These are phyloP conservation scores for Penicillium frequentans DNA, from an alignment of 2,329 filamentous ascomycete species.

Conservation along the genomic window DNA sequence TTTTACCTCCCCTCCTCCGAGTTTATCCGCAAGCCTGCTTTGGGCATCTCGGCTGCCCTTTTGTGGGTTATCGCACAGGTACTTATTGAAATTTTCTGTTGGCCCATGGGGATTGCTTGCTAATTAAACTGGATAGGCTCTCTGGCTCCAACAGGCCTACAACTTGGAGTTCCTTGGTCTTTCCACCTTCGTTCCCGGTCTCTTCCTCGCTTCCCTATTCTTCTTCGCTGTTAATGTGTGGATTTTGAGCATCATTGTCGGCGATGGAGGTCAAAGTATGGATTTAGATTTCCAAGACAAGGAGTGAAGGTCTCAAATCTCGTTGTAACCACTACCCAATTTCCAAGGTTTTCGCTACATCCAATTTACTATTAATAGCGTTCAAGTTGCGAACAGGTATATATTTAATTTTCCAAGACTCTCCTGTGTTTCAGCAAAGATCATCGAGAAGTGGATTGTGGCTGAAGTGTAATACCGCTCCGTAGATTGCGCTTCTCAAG, in stretches of 20 bases:
- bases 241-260: conserved; percentile 78
- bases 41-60: conserved; percentile 65
- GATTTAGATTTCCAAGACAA: neutral
- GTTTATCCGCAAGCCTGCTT: conserved; percentile 58
- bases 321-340: neutral
- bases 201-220: conserved; percentile 71
- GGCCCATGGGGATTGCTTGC: no score
- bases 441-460: no score
- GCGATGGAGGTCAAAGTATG: conserved; percentile 56
- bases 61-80: conserved; percentile 77
- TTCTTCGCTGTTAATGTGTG: conserved; percentile 89
- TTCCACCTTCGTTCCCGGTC: conserved; percentile 80
- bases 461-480: no score
- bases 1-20: conserved; percentile 83
- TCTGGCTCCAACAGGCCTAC: conserved; percentile 75
- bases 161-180: conserved; percentile 75
- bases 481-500: no score
- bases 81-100: conserved; percentile 8
- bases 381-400: no score
- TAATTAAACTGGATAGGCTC: conserved; percentile 40
- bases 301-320: no score
- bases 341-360: no score
- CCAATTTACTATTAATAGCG: no score
- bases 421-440: no score
- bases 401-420: no score